Conservation (phyloP, 2,329 filamentous ascomycete genomes). For the Aspergillus sp. region DNA sequence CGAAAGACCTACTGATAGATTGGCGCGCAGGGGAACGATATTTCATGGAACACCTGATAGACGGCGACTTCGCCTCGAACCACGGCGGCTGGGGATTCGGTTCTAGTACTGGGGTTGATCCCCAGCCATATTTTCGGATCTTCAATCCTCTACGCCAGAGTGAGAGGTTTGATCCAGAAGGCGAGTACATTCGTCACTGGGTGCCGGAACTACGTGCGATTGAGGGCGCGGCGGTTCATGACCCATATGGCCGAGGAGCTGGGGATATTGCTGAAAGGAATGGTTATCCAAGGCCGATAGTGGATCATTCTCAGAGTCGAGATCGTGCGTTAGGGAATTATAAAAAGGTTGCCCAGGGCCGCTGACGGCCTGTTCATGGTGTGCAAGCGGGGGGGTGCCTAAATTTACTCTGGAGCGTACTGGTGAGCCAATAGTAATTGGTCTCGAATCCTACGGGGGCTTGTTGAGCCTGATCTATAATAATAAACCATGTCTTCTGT, state of each 20-base stretch:
- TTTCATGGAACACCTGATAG: constrained; percentile 80
- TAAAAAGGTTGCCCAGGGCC: constrained; percentile 56
- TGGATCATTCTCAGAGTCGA: constrained; percentile 70
- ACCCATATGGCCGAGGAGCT: constrained; percentile 71
- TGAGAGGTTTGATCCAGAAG: constrained; percentile 79
- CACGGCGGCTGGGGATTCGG: constrained; percentile 70
- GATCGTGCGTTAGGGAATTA: constrained; percentile 70
- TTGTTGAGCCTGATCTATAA: no score
- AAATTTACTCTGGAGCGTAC: no score
- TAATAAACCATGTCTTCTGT: no score
- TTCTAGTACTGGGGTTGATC: constrained; percentile 73
- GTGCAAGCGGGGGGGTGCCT: neutral
- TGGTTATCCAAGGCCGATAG: constrained; percentile 74
- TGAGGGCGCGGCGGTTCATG: constrained; percentile 71
- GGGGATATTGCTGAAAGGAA: constrained; percentile 60
- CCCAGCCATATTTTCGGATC: constrained; percentile 86
- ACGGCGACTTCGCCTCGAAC: constrained; percentile 79
- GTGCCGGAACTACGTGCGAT: constrained; percentile 71
- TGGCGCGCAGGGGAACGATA: constrained; percentile 80
- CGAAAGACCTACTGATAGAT: constrained; percentile 78
- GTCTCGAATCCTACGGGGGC: no score
- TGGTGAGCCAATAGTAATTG: no score
- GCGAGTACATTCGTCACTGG: constrained; percentile 81
- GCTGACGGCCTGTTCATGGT: neutral
- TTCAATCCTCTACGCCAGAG: constrained; percentile 86